These are phyloP conservation scores for Huntiella moniliformis DNA, from an alignment of 2,329 filamentous ascomycete genomes.

Conservation along the genomic window DNA sequence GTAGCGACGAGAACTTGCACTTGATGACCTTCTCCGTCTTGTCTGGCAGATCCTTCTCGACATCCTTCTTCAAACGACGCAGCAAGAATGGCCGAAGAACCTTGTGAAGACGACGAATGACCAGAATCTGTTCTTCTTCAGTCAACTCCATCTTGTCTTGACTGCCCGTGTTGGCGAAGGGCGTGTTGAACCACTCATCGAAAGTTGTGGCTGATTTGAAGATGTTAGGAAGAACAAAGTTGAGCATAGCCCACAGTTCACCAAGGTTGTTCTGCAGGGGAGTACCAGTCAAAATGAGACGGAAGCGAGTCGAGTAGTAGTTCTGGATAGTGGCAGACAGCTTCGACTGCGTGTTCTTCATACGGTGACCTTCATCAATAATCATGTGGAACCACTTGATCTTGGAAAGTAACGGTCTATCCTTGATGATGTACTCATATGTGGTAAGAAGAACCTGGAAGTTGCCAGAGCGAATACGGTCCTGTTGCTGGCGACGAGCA, in stretches of 20 bases:
- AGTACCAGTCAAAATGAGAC: constrained; percentile 91
- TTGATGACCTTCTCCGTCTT: constrained; percentile 99
- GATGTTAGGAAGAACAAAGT: constrained; percentile 93
- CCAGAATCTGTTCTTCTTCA: constrained; percentile 97
- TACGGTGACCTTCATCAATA: constrained; percentile 95
- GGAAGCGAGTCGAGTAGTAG: constrained; percentile 89
- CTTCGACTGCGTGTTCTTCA: constrained; percentile 98
- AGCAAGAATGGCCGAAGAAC: constrained; percentile 92
- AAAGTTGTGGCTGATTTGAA: constrained; percentile 99
- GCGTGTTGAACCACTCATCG: constrained; percentile 99
- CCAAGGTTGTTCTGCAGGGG: constrained; percentile 92
- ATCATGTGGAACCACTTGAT: constrained; percentile 99
- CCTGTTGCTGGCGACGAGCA: constrained; percentile 72
- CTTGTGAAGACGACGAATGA: constrained; percentile 96
- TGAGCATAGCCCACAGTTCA: constrained; percentile 93
- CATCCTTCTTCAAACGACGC: constrained; percentile 96
- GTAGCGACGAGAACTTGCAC: constrained; percentile 90
- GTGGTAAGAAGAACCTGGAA: constrained; percentile 96
- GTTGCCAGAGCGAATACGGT: constrained; percentile 80
- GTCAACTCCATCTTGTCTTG: constrained; percentile 98
- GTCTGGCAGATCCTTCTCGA: constrained; percentile 95
- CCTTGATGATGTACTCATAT: constrained; percentile 99
- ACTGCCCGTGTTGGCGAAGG: constrained; percentile 91
- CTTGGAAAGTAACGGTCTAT: constrained; percentile 84
- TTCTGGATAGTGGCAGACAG: constrained; percentile 84